Evolutionary conservation across 768 basidiomycete genomes (phyloP), one percentile per base, ranked within the genome.

Genomic region (Lactarius evosmus): DNA sequence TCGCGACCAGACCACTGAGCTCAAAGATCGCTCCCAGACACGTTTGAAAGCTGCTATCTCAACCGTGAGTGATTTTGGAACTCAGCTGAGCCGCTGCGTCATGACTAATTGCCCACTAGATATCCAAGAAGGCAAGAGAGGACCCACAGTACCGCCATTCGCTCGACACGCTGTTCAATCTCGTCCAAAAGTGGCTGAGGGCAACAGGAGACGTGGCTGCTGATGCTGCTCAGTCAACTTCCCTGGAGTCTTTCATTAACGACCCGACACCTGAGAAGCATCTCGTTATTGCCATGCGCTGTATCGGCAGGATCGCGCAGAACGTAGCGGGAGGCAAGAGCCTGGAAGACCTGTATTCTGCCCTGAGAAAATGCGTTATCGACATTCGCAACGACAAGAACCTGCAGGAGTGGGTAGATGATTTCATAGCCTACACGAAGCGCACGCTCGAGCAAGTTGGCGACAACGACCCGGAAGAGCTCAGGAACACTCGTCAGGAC

Each of bases 261-360:
- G 88, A 91, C 56, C 81, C 85, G 19, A 84, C 86, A 0, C 78
- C 81, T 4, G 86, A 85, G 56, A 81, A 88, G 70, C 85, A 88
- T 66, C 71, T 88, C 30, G 75, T 80, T 52, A 77, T 79, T 41
- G 85, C 84, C 3, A 73, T 90, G 30, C 66, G 72, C 14, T 72
- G 72, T 36, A 63, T 81, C 0, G 75, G 75, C 38, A 68, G 67
- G 5, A 73, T 80, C n/a, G 70, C 82, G 41, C 82, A 85, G 67
- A 87, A 88, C 12, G 73, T 86, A 25, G 80, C 86, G 0, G 75
- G 72, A 5, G 75, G 76, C 25, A 81, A 76, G 57, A 77, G 82
- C 2, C 77, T 88, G 7, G 82, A 85, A 22, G 77, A 78, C 17
- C 67, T 89, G 51, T 74, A 80, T 62, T 57, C 70, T 8, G 74